Evolutionary conservation across 768 basidiomycete species (phyloP), one percentile per base, ranked within the genome.

Genomic region (Leccinum pellstonianum): DNA sequence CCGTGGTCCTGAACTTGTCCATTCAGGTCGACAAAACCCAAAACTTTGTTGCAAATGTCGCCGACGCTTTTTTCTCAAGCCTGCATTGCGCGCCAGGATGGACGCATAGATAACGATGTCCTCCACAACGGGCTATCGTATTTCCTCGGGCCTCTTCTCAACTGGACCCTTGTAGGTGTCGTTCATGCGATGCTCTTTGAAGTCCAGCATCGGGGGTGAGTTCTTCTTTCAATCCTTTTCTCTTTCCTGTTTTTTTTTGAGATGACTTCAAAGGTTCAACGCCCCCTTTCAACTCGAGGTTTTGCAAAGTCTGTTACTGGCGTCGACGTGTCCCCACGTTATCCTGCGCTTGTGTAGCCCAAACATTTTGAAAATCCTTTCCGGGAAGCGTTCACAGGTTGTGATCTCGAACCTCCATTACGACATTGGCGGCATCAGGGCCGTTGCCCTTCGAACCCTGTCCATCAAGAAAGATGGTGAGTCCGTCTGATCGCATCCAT

Each of bases 121-220:
- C 73, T 93, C 21, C 81, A 81, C 70, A 92, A 88, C 62, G 91
- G 91, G 1, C 79, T 91, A 37, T 86, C 87, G 5, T 93, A 90
- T 70, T 92, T 93, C 65, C 81, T 85, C 21, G 83, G 85, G 5
- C 83, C 86, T 0, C 75, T 93, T 19, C 77, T 93, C 43, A 86
- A 83, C 62, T 93, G 91, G 91, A 91, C 90, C 0, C 79, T 92
- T 5, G 85, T 87, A 3, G 88, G 89, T 3, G 84, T 92, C 11
- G 78, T 91, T 56, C 83, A 82, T 68, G 82, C 80, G 1, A 77
- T 93, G 57, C 70, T 85, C 27, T 78, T 75, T 59, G 88, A 92
- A 54, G 79, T 90, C 41, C 79, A 83, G 56, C 77, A 79, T 33
- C 79, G 74, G 60, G 77, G 77, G 90, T 90, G 64, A 65, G 79